Evolutionary conservation across 768 basidiomycete species (phyloP), one percentile per base, ranked within the genome.

Genomic region (Lactarius evosmus): DNA sequence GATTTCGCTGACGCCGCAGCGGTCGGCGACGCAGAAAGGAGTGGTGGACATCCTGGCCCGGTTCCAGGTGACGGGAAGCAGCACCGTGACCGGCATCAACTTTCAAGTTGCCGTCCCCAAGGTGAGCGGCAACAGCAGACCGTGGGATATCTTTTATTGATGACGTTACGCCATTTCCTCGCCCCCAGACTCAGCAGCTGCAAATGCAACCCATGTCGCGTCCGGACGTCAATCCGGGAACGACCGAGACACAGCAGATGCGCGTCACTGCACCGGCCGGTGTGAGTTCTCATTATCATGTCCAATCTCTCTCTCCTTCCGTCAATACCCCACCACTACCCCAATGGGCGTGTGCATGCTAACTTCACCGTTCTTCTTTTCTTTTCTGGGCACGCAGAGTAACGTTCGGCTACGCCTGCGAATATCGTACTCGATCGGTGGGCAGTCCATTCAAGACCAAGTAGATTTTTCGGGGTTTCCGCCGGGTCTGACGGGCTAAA

Each of bases 61-160:
- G 58, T 98, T 99, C 79, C 87, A 90, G 62, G 83, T 86, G 3
- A 78, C 82, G 2, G 87, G 85, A 17, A 72, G 72, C 3, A 80
- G 76, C 22, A 58, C 81, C 6, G 86, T 81, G 2, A 78, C 79
- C 6, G 85, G 84, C 1, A 77, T 99, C 53, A 94, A 88, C 71
- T 98, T 99, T 79, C 97, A 98, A 74, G 97, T 95, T 44, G 97
- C 96, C 8, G 96, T 99, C 8, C 96, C 96, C 4, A 96, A 93
- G 83, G 95, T 93, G 65, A 63, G 74, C 59, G 32, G 29, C 61
- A 8, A 8, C 30, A 33, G 12, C 34, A 51, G 38, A 46, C 11
- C 46, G 5, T 27, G 22, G 22, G 12, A 25, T 22, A 11, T 9
- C 4, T 46, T 46, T 41, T 22, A 19, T 25, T 22, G 25, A 41